Evolutionary conservation across 2,329 filamentous ascomycete genomes (phyloP), one percentile per base, ranked within the genome.

Genomic region (Aureobasidium namibiae): DNA sequence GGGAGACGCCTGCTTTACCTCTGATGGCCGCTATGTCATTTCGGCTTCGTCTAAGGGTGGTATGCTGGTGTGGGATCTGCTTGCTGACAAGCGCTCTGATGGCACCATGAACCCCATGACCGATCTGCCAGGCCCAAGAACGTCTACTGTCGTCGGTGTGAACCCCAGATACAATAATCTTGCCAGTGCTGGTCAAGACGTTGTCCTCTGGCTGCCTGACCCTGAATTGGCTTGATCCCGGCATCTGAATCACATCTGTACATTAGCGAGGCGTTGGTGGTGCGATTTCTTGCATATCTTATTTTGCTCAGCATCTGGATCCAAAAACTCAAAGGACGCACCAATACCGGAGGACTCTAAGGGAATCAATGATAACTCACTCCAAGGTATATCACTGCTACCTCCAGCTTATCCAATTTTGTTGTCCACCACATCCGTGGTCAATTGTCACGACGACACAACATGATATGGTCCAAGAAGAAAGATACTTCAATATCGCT

Each of bases 91-190:
- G 8, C 78, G 82, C 36, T 81, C 80, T 66, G 82, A 83, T 69
- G 71, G 83, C 68, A 76, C 82, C 1, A 70, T 90, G 58, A 80
- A 82, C 41, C 88, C 89, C 53, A 80, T 76, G 46, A 80, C 80
- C 72, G 83, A 82, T 48, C 75, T 88, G 48, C 83, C 87, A 41
- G 85, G 87, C 65, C 73, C 63, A 69, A 84, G 78, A 70, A 85
- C 83, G 74, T 84, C 84, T 4, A 88, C 88, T 0, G 81, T 95
- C 13, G 79, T 96, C 42, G 89, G 88, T 23, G 94, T 91, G 71
- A 97, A 96, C 70, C 94, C 92, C 26, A 82, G 92, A 52, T 94
- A 88, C 73, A 96, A 97, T 73, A 86, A 96, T 76, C 82, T 97
- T 65, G 92, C 90, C 9, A 94, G 87, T 45, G 94, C 90, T 3